Evolutionary conservation across 148 eudicot species (phyloP).

Genomic region (Heliosperma pusillum): DNA sequence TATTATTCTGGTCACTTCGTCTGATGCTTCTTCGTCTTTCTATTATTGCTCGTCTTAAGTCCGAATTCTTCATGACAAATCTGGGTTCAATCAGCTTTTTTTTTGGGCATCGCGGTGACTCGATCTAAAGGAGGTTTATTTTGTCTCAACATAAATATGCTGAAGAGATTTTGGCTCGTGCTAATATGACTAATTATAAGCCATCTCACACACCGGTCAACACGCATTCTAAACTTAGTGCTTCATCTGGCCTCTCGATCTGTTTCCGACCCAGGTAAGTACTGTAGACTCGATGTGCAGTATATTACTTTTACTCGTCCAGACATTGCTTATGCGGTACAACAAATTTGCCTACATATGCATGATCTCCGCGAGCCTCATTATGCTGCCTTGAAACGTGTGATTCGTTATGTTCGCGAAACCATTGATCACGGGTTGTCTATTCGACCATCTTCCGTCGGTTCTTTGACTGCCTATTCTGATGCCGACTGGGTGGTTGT

Average conservation of each 20-base stretch:
- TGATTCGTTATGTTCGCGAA: background rate
- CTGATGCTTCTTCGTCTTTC: background rate
- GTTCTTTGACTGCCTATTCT: background rate
- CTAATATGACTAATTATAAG: background rate
- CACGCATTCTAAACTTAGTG: background rate
- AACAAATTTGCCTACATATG: background rate
- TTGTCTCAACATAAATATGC: background rate
- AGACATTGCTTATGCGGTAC: background rate
- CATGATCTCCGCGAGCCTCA: background rate
- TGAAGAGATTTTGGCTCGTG: background rate
- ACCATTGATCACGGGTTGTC: background rate
- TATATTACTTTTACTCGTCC: conserved; percentile 1
- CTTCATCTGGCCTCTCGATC: background rate
- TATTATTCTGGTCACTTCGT: background rate
- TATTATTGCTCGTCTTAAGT: background rate
- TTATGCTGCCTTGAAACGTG: background rate
- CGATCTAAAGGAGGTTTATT: background rate
- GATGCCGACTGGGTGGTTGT: background rate
- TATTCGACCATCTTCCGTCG: background rate
- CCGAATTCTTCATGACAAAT: background rate
- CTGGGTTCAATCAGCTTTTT: background rate
- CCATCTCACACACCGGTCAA: background rate
- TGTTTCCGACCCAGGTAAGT: background rate
- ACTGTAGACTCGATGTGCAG: background rate
- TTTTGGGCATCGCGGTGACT: conserved; percentile 1